phyloP scores from a whole-genome alignment of 768 basidiomycete species.

The Amylocystis lapponica region DNA sequence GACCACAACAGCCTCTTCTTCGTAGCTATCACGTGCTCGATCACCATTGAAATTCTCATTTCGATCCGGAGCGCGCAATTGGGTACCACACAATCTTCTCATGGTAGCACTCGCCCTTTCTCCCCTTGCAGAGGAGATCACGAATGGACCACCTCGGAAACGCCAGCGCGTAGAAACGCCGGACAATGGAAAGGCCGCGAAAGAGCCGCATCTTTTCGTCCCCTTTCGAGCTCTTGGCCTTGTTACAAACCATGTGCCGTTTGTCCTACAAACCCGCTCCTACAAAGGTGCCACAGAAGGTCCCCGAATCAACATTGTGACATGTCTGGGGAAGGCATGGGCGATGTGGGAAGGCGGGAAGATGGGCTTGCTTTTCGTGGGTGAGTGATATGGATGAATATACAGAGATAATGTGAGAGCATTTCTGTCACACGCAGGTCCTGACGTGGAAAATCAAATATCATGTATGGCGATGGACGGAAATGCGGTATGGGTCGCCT shows the following conservation, averaged over 20 bases:
- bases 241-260: conserved; percentile 86
- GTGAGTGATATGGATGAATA: conserved; percentile 60
- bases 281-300: conserved; percentile 81
- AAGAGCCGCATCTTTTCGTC: conserved; percentile 57
- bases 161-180: conserved; percentile 34
- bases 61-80: background rate
- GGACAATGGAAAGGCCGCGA: background rate
- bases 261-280: conserved; percentile 79
- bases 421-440: conserved; percentile 43
- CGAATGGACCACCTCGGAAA: conserved; percentile 44
- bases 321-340: conserved; percentile 87
- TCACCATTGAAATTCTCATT: background rate
- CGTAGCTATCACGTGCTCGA: background rate
- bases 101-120: background rate
- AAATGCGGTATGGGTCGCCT: conserved; percentile 79
- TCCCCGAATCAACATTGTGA: conserved; percentile 78
- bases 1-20: background rate
- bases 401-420: conserved; percentile 3
- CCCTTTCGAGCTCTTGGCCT: conserved; percentile 96
- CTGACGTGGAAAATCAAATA: conserved; percentile 73
- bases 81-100: background rate
- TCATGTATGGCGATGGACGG: conserved; percentile 75
- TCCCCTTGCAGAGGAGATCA: conserved; percentile 9
- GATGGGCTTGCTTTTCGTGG: conserved; percentile 90
- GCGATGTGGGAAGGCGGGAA: conserved; percentile 94